A percentile compares a stretch with the other conserved stretches of the same genome.
phyloP scores from a whole-genome alignment of 805 yeast genomes.

The Candida vaughaniae region DNA sequence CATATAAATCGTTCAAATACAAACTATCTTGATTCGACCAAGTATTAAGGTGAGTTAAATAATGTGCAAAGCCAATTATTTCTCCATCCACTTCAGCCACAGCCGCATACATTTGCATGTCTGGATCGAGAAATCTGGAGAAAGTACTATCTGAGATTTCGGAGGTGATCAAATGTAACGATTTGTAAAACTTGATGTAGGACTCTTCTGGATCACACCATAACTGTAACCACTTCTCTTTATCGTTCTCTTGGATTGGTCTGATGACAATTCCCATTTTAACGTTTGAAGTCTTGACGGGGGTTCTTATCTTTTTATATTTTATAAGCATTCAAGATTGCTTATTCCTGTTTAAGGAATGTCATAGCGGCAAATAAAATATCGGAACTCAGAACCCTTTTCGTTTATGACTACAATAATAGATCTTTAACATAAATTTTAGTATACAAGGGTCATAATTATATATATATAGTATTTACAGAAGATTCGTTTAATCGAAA shows the following conservation, averaged over 20 bases:
- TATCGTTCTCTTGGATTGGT: conserved; percentile 42
- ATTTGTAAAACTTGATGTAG: conserved; percentile 45
- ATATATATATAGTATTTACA: conserved; percentile 1
- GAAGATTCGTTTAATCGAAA: conserved; percentile 1
- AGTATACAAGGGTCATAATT: too few relatives aligned
- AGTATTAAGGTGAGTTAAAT: conserved; percentile 48
- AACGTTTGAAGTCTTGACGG: too few relatives aligned
- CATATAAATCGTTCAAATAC: conserved; percentile 54
- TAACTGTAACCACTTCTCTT: conserved; percentile 43
- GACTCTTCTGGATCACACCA: conserved; percentile 36
- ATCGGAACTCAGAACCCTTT: too few relatives aligned
- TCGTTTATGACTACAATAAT: too few relatives aligned
- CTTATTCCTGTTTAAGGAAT: too few relatives aligned
- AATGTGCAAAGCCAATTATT: conserved; percentile 50
- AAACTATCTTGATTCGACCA: conserved; percentile 47
- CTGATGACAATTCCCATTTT: conserved; percentile 27
- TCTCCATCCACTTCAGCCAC: conserved; percentile 42
- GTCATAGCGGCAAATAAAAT: too few relatives aligned
- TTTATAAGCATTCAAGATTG: too few relatives aligned
- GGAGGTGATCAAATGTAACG: conserved; percentile 26
- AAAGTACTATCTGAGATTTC: conserved; percentile 45
- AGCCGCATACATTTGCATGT: conserved; percentile 46
- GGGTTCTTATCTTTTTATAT: too few relatives aligned
- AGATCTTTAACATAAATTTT: too few relatives aligned
- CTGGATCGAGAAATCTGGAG: conserved; percentile 42